phyloP scores from a whole-genome alignment of 1,139 yeast genomes.

The Scheffersomyces titani region DNA sequence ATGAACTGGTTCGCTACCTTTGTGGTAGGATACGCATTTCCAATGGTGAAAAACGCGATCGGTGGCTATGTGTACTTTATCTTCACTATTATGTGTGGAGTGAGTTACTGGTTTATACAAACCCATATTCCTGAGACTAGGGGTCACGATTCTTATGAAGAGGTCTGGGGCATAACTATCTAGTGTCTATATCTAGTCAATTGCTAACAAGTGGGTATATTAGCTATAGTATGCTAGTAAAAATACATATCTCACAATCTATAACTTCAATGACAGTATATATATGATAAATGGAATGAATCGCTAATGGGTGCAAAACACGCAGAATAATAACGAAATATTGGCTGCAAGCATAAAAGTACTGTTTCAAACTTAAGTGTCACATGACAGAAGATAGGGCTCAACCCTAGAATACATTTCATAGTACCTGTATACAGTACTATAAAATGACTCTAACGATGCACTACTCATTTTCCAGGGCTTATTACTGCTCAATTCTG shows the following conservation, averaged over 20 bases:
- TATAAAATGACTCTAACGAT: neutral
- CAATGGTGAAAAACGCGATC: slow-evolving; percentile 59
- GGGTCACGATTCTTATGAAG: slow-evolving; percentile 58
- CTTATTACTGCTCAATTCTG: neutral
- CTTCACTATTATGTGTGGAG: slow-evolving; percentile 60
- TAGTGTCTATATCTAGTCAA: neutral
- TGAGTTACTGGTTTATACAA: slow-evolving; percentile 50
- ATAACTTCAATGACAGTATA: no score
- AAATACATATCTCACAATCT: neutral
- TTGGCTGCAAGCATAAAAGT: no score
- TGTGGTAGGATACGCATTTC: slow-evolving; percentile 77
- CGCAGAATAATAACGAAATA: neutral
- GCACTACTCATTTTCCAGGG: neutral
- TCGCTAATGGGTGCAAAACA: neutral
- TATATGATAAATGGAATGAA: no score
- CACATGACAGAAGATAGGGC: neutral
- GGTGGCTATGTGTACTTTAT: slow-evolving; percentile 83
- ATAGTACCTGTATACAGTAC: neutral
- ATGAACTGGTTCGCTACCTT: slow-evolving; percentile 93
- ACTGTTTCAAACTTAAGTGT: neutral
- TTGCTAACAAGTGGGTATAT: neutral
- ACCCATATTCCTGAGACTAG: slow-evolving; percentile 74
- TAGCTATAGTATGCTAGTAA: neutral
- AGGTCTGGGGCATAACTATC: slow-evolving; percentile 51
- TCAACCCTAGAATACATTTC: neutral